Conservation (phyloP, 805 yeast genomes). For the Nakazawaea populi region DNA sequence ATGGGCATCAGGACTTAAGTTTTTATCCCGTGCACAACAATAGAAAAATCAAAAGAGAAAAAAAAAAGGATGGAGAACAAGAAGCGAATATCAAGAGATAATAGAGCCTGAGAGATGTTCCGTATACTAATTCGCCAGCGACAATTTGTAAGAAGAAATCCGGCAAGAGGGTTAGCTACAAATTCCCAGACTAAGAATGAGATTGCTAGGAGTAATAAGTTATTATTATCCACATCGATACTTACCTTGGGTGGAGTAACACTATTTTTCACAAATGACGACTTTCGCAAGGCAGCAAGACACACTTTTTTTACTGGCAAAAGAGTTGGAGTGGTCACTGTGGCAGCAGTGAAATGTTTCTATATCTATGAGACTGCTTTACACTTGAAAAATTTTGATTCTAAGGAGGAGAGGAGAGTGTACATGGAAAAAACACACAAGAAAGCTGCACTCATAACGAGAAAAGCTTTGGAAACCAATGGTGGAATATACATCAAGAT, state of each 20-base stretch:
- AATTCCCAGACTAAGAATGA: too few species aligned
- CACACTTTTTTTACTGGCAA: slow-evolving; percentile 33
- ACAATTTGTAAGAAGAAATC: background rate
- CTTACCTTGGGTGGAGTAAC: background rate
- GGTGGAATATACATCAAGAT: slow-evolving; percentile 93
- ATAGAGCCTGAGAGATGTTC: background rate
- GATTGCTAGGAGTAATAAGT: background rate
- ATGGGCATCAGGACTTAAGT: too few species aligned
- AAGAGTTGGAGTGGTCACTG: slow-evolving; percentile 56
- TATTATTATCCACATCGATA: background rate
- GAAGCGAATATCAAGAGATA: background rate
- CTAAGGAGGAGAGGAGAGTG: slow-evolving; percentile 36
- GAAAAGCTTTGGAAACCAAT: slow-evolving; percentile 72
- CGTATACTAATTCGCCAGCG: background rate
- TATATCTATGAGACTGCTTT: slow-evolving; percentile 58
- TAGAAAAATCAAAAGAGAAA: background rate
- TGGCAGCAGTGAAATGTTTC: slow-evolving; percentile 72
- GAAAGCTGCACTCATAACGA: slow-evolving; percentile 72
- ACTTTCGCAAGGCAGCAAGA: slow-evolving; percentile 24
- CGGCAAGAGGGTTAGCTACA: background rate
- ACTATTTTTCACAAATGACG: slow-evolving; percentile 32
- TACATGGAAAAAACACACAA: slow-evolving; percentile 66
- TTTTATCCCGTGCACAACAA: too few species aligned
- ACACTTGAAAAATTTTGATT: slow-evolving; percentile 32
- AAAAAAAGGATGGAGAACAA: background rate